These are phyloP conservation scores for Leccinum sublutescens DNA, from an alignment of 768 basidiomycete genomes.

Conservation along the genomic window DNA sequence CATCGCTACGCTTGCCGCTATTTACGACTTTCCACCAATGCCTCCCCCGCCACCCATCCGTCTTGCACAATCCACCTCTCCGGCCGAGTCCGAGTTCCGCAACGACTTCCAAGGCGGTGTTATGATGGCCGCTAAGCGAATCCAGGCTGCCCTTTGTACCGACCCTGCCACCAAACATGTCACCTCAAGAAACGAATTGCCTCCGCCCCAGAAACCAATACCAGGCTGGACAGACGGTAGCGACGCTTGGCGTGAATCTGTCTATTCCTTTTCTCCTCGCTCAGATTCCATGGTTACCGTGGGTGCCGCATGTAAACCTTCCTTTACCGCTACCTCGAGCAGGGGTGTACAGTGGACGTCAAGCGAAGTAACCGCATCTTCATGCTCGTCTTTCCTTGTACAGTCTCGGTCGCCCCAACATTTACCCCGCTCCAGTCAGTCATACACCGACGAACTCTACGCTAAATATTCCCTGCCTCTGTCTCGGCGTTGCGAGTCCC, in stretches of 20 bases:
- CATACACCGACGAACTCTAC: slow-evolving; percentile 47
- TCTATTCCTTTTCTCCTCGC: slow-evolving; percentile 53
- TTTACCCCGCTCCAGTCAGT: slow-evolving; percentile 29
- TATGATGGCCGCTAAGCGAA: slow-evolving; percentile 67
- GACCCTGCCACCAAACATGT: slow-evolving; percentile 40
- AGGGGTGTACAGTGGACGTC: slow-evolving; percentile 50
- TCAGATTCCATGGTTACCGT: slow-evolving; percentile 34
- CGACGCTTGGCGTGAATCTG: slow-evolving; percentile 62
- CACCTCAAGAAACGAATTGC: slow-evolving; percentile 29
- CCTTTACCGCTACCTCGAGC: slow-evolving; percentile 53
- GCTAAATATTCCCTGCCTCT: slow-evolving; percentile 56
- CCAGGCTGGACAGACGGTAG: slow-evolving; percentile 72
- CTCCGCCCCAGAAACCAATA: slow-evolving; percentile 42
- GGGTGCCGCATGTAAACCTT: slow-evolving; percentile 31
- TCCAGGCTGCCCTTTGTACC: slow-evolving; percentile 46
- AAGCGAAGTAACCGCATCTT: slow-evolving; percentile 26
- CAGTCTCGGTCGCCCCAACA: slow-evolving; percentile 26
- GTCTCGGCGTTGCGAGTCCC: slow-evolving; percentile 52
- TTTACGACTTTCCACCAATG: slow-evolving; percentile 49
- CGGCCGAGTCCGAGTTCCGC: slow-evolving; percentile 30
- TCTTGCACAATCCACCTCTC: slow-evolving; percentile 17
- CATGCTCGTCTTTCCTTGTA: slow-evolving; percentile 26
- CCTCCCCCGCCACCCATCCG: slow-evolving; percentile 51
- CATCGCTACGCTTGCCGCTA: slow-evolving; percentile 39
- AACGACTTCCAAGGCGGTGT: slow-evolving; percentile 56